Conservation (phyloP, 208 protist species). For the Leptomonas pyrrhocoris region DNA sequence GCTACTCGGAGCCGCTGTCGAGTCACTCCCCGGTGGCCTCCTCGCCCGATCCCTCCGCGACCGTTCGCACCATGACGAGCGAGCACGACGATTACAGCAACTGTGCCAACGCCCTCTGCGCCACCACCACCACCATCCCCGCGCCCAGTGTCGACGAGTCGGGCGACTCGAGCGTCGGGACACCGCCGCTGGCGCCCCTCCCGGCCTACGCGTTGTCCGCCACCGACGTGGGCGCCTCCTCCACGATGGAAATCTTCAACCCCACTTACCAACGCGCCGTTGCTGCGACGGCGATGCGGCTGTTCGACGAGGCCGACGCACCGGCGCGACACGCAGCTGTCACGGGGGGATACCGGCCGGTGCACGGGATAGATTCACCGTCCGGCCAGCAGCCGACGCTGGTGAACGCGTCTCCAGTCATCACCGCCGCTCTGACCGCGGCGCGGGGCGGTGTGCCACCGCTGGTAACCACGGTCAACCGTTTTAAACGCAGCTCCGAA, state of each 20-base stretch:
- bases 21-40: constrained; percentile 8
- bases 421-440: not conserved
- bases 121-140: not conserved
- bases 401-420: not conserved
- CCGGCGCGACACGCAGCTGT: not conserved
- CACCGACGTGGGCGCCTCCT: constrained; percentile 24
- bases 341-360: not conserved
- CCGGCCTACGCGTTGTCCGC: constrained; percentile 20
- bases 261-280: constrained; percentile 5
- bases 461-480: constrained; percentile 9
- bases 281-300: not conserved
- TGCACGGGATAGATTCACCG: constrained; percentile 5
- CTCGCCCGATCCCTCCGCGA: constrained; percentile 3
- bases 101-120: constrained; percentile 5
- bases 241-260: constrained; percentile 29
- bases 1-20: constrained; percentile 8
- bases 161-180: constrained; percentile 23
- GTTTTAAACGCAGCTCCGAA: constrained; percentile 3
- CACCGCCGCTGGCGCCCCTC: constrained; percentile 29
- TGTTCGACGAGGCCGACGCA: not conserved
- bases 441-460: not conserved
- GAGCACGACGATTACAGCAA: not conserved
- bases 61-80: not conserved
- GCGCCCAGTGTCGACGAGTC: constrained; percentile 11
- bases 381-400: constrained; percentile 4